These are phyloP conservation scores for Pseudodiploospora longispora DNA, from an alignment of 2,329 filamentous ascomycete genomes.

Conservation along the genomic window DNA sequence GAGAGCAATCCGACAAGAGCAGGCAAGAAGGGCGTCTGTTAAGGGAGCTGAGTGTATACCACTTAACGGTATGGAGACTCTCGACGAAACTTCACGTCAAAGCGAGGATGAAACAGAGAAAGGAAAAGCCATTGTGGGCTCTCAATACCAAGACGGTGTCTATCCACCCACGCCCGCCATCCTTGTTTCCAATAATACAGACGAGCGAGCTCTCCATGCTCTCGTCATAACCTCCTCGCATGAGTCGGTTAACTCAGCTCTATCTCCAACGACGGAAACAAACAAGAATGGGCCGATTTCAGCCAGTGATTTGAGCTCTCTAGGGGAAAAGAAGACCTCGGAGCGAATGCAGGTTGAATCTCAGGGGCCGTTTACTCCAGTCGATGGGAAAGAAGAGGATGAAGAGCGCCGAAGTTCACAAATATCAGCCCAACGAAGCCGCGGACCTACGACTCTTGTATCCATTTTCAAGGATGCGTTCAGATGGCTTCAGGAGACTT, in stretches of 20 bases:
- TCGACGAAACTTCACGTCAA: no score
- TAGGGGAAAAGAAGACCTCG: constrained; percentile 5
- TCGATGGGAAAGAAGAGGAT: not conserved
- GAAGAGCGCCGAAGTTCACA: not conserved
- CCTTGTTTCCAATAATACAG: constrained; percentile 11
- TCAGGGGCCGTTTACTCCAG: not conserved
- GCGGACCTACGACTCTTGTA: constrained; percentile 37
- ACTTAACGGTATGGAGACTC: no score
- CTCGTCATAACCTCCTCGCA: constrained; percentile 5
- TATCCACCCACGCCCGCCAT: constrained; percentile 9
- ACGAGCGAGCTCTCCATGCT: constrained; percentile 7
- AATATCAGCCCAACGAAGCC: constrained; percentile 5
- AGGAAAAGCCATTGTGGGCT: not conserved
- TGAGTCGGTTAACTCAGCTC: constrained; percentile 1
- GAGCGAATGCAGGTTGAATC: not conserved
- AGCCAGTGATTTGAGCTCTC: constrained; percentile 5
- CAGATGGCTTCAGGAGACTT: constrained; percentile 59
- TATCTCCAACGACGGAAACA: not conserved
- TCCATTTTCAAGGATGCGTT: constrained; percentile 39
- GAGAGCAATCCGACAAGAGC: constrained; percentile 8
- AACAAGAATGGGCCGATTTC: not conserved
- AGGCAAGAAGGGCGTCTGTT: constrained; percentile 1
- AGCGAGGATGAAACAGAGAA: no score
- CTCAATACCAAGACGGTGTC: not conserved
- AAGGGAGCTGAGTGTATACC: no score